Base-by-base conservation (phyloP, 2,329 filamentous ascomycete genomes). In the Rugonectria rugulosa region DNA sequence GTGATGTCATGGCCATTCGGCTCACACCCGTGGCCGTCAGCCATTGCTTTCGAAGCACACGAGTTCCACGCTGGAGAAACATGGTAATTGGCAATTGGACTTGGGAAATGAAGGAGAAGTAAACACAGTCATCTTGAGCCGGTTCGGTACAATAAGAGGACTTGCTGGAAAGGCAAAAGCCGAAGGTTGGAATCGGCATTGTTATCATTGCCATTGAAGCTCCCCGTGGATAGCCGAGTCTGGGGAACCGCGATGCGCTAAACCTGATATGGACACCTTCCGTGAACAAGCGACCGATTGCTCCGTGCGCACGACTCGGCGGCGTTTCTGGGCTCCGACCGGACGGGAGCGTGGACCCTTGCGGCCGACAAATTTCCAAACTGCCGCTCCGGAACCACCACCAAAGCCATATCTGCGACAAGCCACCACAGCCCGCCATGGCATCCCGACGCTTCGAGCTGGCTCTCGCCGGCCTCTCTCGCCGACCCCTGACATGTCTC, bases 11-110 rank as follows among this genome's bases (percentile, higher is more conserved):
- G 48, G 70, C 67, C 64, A 74, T 68, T 56, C 70, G 74, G 61
- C 70, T 66, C 56, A 77, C 63, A 62, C 73, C 71, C 55, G 70
- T 77, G 65, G 75, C 79, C 45, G 77, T 68, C 57, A 73, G 78
- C 77, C 79, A 81, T 79, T 83, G 81, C 60, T 75, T 77, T 59
- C 77, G 77, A 59, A 84, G 68, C 54, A 75, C 74, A 64, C 80
- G 78, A 37, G 81, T 79, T 68, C 79, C 75, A 60, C 79, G 74
- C 63, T 78, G 81, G 53, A 84, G 75, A 73, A 85, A 82, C 85
- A 88, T 88, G 42, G 37, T 63, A 43, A 37, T 41, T 57, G 52
- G 47, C 26, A 50, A 61, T 59, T 60, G 49, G 17, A 41, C 36
- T 51, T 59, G 61, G 34, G 43, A 57, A 48, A 46, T 5, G 31